Percentiles rank a stretch among this genome's conserved stretches.
Evolutionary conservation across 352 stramenopile species (phyloP).

Genomic region (Phytophthora melonis): DNA sequence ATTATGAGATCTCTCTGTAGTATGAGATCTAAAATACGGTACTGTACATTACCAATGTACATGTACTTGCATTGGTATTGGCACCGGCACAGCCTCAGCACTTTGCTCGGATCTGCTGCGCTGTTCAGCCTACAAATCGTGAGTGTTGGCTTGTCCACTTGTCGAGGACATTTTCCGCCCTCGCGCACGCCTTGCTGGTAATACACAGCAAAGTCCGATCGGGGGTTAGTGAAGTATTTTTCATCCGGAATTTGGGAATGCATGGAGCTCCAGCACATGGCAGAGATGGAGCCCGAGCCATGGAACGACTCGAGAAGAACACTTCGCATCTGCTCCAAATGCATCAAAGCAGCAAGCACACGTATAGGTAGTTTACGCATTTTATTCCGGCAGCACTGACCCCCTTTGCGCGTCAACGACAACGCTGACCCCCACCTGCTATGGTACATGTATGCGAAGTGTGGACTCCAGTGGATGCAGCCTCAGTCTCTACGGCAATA

Average conservation of each 20-base stretch:
- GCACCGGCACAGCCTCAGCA: conserved; percentile 29
- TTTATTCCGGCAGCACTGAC: neutral
- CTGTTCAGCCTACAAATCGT: conserved; percentile 15
- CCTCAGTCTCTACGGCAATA: neutral
- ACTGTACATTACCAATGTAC: neutral
- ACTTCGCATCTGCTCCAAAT: neutral
- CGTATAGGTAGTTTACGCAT: neutral
- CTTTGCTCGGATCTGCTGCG: conserved; percentile 17
- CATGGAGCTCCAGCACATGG: conserved; percentile 1
- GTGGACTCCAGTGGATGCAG: neutral
- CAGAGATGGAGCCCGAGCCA: neutral
- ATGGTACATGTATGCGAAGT: neutral
- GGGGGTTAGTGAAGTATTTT: neutral
- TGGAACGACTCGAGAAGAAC: conserved; percentile 1
- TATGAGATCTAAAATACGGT: no score
- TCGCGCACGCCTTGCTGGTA: neutral
- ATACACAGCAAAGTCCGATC: neutral
- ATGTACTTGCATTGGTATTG: neutral
- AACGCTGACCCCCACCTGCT: neutral
- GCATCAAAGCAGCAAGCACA: neutral
- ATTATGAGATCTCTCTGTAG: no score
- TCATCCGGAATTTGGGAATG: neutral
- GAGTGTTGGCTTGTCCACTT: neutral
- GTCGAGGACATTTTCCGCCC: neutral
- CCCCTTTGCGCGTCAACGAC: neutral